phyloP scores from a whole-genome alignment of 371 early-diverging fungal genomes.

The Apophysomyces ossiformis region DNA sequence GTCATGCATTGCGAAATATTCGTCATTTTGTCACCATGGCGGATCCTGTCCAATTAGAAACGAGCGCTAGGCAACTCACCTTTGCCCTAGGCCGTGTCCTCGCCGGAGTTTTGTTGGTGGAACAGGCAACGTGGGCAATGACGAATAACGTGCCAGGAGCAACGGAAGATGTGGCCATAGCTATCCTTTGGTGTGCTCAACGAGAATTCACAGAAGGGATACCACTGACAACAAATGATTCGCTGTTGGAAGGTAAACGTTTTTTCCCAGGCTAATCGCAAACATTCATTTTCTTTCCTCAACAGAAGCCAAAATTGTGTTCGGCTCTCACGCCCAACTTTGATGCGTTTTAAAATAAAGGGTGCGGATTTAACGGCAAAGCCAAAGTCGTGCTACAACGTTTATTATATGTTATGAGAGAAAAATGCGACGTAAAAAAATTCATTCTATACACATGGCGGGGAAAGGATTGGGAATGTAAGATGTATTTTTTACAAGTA shows the following conservation, averaged over 20 bases:
- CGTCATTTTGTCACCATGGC: conserved; percentile 20
- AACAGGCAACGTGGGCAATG: conserved; percentile 57
- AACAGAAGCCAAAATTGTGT: conserved; percentile 42
- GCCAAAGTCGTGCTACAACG: background rate
- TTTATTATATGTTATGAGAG: background rate
- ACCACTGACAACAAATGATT: background rate
- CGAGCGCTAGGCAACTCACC: conserved; percentile 55
- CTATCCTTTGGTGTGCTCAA: conserved; percentile 32
- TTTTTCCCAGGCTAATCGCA: background rate
- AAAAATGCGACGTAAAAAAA: too few relatives aligned
- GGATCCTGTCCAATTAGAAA: conserved; percentile 35
- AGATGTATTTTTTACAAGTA: conserved; percentile 25
- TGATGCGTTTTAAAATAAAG: conserved; percentile 10
- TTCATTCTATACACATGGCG: conserved; percentile 1
- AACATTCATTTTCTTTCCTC: background rate
- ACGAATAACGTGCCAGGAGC: conserved; percentile 26
- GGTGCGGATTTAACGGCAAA: background rate
- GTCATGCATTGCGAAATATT: conserved; percentile 11
- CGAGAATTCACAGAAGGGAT: conserved; percentile 25
- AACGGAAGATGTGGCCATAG: conserved; percentile 29
- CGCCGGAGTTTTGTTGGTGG: conserved; percentile 52
- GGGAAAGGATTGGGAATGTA: background rate
- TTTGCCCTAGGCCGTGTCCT: conserved; percentile 57
- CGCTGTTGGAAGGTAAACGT: conserved; percentile 16
- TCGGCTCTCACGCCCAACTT: conserved; percentile 40